Evolutionary conservation across 805 yeast species (phyloP).

Genomic region (Yamadazyma tumulicola): DNA sequence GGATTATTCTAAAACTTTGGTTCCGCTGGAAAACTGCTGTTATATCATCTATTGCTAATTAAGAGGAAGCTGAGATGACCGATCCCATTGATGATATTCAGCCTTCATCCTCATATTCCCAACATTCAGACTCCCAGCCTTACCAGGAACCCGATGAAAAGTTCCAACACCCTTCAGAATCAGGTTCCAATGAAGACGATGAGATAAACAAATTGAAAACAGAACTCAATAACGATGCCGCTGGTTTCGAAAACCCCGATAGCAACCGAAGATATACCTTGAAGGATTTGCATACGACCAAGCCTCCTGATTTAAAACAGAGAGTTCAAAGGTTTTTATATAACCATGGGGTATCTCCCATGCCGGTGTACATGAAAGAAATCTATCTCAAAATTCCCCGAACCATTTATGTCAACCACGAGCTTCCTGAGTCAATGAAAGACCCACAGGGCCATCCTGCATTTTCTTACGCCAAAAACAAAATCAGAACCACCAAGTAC

Average conservation of each 20-base stretch:
- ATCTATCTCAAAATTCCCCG: constrained; percentile 40
- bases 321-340: constrained; percentile 18
- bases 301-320: constrained; percentile 22
- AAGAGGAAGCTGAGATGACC: too few species aligned
- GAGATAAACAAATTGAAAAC: neutral
- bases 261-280: constrained; percentile 2
- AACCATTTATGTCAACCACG: constrained; percentile 46
- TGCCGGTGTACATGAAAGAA: constrained; percentile 34
- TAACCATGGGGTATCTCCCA: constrained; percentile 19
- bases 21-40: too few species aligned
- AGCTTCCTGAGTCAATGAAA: constrained; percentile 42
- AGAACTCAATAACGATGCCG: neutral
- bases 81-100: constrained; percentile 2
- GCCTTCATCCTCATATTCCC: constrained; percentile 9
- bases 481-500: constrained; percentile 61
- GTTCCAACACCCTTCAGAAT: neutral
- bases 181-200: neutral
- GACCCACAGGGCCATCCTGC: constrained; percentile 33
- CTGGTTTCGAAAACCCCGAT: neutral
- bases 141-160: neutral
- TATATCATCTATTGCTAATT: too few species aligned
- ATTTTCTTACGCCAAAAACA: constrained; percentile 47
- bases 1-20: too few species aligned
- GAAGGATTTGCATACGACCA: constrained; percentile 9
- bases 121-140: constrained; percentile 1